phyloP scores from a whole-genome alignment of 495 filamentous ascomycete species.

The Aspergillus conjunctus region DNA sequence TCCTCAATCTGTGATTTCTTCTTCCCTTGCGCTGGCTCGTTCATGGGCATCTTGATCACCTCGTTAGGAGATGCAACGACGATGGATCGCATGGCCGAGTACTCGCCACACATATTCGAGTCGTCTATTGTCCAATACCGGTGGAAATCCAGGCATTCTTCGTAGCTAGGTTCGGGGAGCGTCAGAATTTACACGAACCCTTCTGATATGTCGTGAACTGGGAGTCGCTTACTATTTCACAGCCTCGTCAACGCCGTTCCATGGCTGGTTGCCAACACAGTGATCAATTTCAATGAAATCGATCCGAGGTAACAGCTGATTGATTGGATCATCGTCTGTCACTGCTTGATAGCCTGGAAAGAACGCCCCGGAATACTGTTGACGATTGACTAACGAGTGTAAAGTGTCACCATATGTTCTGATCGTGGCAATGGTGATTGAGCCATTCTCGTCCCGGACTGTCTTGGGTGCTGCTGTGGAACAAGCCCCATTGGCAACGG shows the following conservation, averaged over 20 bases:
- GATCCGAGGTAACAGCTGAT: slow-evolving; percentile 52
- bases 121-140: slow-evolving; percentile 89
- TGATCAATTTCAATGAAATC: slow-evolving; percentile 72
- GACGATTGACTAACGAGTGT: slow-evolving; percentile 72
- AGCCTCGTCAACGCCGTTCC: slow-evolving; percentile 69
- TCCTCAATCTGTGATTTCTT: slow-evolving; percentile 82
- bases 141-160: slow-evolving; percentile 75
- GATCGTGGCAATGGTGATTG: slow-evolving; percentile 66
- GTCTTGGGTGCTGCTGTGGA: slow-evolving; percentile 56
- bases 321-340: slow-evolving; percentile 44
- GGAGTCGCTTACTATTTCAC: slow-evolving; percentile 62
- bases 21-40: slow-evolving; percentile 78
- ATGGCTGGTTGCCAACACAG: slow-evolving; percentile 85
- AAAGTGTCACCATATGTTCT: slow-evolving; percentile 82
- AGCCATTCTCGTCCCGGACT: slow-evolving; percentile 38
- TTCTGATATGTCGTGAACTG: not conserved
- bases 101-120: slow-evolving; percentile 74
- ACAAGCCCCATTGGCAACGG: slow-evolving; percentile 63
- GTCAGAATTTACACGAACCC: slow-evolving; percentile 1
- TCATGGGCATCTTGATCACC: slow-evolving; percentile 86
- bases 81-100: slow-evolving; percentile 73
- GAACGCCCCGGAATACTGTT: slow-evolving; percentile 64
- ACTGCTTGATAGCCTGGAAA: slow-evolving; percentile 67
- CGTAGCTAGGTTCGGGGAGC: slow-evolving; percentile 53
- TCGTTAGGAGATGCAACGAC: slow-evolving; percentile 76